Evolutionary conservation across 495 filamentous ascomycete genomes (phyloP), one percentile per base, ranked within the genome.

Genomic region (Penicillium bovifimosum): DNA sequence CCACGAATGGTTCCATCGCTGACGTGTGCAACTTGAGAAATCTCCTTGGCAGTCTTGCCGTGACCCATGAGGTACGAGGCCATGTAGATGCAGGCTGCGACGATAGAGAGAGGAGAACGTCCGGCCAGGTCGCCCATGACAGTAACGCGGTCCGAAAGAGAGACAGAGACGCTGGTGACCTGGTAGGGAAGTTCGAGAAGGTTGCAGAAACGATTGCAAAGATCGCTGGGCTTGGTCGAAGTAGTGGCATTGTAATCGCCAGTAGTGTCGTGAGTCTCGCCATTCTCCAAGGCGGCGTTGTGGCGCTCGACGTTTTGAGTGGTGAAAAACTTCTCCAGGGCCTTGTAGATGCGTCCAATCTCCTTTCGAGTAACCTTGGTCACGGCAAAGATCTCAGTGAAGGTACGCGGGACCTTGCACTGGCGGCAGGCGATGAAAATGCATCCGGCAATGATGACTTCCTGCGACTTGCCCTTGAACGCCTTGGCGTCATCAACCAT

Each of bases 381-480:
- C 68, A 96, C 73, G 38, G 86, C 81, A 66, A 86, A 92, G 58
- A 98, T 88, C 68, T 97, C 95, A 20, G 85, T 84, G 75, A 97
- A 98, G 1, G 90, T 96, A 45, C 95, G 85, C 2, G 87, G 86
- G 16, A 90, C 86, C 56, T 83, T 81, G 62, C 85, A 86, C 69
- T 96, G 90, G 31, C 93, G 90, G 65, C 91, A 96, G 20, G 93
- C 91, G 62, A 97, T 91, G 75, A 97, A 96, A 69, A 98, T 92
- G 68, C 91, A 96, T 2, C 90, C 90, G 8, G 93, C 95, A 46
- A 96, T 91, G 52, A 97, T 85, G 41, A 89, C 90, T 58, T 97
- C 92, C 52, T 90, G 86, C 0, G 90, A 88, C 71, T 97, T 98
- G 60, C 91, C 91, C 75, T 95, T 95, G 76, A 98, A 90, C 3